These are phyloP conservation scores for Vanrija humicola DNA, from an alignment of 1,284 basidiomycete species.

Conservation along the genomic window DNA sequence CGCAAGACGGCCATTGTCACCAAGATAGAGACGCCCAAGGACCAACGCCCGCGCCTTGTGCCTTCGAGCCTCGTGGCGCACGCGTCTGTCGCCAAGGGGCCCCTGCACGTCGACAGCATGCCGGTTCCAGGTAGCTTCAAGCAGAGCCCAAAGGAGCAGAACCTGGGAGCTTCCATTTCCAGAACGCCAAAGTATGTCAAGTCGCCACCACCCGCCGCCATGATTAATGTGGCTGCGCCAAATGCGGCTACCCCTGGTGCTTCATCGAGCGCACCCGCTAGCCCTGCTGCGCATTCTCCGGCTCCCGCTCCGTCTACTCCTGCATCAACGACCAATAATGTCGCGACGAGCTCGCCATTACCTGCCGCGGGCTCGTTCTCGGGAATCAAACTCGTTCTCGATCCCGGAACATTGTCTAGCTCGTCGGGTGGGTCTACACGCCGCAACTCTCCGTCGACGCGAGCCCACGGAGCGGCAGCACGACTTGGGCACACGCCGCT, in stretches of 20 bases:
- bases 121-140: conserved; percentile 10
- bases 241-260: background rate
- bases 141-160: background rate
- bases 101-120: conserved; percentile 13
- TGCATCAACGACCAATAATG: background rate
- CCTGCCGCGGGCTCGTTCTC: conserved; percentile 15
- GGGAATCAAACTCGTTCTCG: conserved; percentile 26
- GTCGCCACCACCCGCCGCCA: background rate
- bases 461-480: conserved; percentile 17
- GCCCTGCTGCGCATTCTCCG: conserved; percentile 16
- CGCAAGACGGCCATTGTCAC: background rate
- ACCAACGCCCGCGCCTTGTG: background rate
- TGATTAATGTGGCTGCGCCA: background rate
- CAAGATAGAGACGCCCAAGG: conserved; percentile 1
- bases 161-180: no score
- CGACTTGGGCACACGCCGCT: conserved; percentile 5
- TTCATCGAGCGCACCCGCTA: conserved; percentile 8
- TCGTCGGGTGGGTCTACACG: conserved; percentile 9
- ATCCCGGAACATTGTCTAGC: conserved; percentile 17
- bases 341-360: background rate
- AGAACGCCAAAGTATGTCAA: no score
- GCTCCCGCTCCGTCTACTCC: conserved; percentile 9
- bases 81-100: conserved; percentile 15
- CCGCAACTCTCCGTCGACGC: background rate
- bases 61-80: conserved; percentile 11